Conservation (phyloP, 805 yeast genomes). For the Candida glaebosa region DNA sequence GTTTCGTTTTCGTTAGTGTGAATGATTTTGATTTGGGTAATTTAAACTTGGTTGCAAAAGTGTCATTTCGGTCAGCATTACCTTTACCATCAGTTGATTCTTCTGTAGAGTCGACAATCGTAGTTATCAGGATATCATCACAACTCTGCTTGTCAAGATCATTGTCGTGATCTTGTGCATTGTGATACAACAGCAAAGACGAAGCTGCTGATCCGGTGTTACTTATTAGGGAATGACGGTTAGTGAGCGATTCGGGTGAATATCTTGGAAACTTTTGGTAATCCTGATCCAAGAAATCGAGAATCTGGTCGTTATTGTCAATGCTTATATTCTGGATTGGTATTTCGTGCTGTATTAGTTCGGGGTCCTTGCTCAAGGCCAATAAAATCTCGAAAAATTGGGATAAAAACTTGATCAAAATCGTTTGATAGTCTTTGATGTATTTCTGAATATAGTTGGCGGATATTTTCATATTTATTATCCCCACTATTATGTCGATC, state of each 20-base stretch:
- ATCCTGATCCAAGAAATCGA: background rate
- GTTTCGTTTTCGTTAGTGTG: background rate
- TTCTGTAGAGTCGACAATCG: background rate
- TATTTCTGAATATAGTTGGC: background rate
- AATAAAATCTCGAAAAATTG: constrained; percentile 5
- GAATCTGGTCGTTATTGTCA: background rate
- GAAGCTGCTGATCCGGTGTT: background rate
- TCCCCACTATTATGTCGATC: constrained; percentile 9
- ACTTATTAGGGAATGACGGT: background rate
- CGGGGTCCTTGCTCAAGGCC: constrained; percentile 2
- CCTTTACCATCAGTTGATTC: background rate
- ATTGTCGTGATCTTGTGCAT: background rate
- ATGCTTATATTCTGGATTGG: background rate
- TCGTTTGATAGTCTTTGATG: constrained; percentile 3
- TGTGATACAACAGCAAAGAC: background rate
- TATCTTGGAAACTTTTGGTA: background rate
- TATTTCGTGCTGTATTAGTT: background rate
- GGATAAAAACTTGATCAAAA: constrained; percentile 7
- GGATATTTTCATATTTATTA: background rate
- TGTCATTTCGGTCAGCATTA: background rate
- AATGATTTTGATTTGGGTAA: background rate
- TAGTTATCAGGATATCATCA: background rate
- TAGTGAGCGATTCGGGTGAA: background rate
- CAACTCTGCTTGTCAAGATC: background rate
- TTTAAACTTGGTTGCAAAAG: background rate